Percentiles rank a stretch among this genome's conserved stretches.
Evolutionary conservation across 129 eudicot genomes (phyloP).

Genomic region (Chrysanthemum seticuspe): DNA sequence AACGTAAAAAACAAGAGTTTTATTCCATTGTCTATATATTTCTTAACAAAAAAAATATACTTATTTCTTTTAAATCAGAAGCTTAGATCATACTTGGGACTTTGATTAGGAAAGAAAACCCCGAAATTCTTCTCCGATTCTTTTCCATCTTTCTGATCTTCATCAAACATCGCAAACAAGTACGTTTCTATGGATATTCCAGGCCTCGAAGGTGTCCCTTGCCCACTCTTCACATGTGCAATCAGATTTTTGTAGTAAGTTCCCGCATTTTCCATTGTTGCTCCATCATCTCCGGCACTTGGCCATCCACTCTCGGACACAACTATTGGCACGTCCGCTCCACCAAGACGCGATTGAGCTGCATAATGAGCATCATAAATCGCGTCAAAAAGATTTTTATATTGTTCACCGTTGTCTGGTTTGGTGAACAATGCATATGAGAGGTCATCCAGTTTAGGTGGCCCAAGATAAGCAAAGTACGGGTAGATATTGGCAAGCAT

Average conservation of each 20-base stretch:
- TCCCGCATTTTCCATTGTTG: conserved; percentile 34
- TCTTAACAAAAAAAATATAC: not conserved
- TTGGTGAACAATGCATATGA: conserved; percentile 43
- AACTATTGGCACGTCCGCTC: conserved; percentile 26
- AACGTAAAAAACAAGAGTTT: not conserved
- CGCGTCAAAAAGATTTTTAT: conserved; percentile 46
- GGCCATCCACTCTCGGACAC: conserved; percentile 76
- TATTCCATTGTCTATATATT: not conserved
- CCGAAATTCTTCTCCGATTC: conserved; percentile 21
- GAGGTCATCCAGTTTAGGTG: conserved; percentile 16
- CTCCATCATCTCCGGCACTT: conserved; percentile 22
- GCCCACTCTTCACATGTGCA: conserved; percentile 19
- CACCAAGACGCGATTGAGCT: conserved; percentile 43
- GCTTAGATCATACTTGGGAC: conserved; percentile 9
- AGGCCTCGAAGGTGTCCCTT: conserved; percentile 13
- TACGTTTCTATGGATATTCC: conserved; percentile 19
- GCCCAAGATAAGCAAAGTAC: conserved; percentile 31
- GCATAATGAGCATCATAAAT: conserved; percentile 39
- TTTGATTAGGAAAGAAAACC: not conserved
- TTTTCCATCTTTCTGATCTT: not conserved
- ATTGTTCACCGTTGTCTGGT: not conserved
- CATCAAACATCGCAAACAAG: conserved; percentile 29
- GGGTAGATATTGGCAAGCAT: conserved; percentile 58
- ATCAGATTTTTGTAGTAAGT: conserved; percentile 45
- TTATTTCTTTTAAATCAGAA: not conserved